A percentile compares a stretch with the other conserved stretches of the same genome.
Evolutionary conservation across 805 yeast species (phyloP).

Genomic region (Saccharomycopsis sp.): DNA sequence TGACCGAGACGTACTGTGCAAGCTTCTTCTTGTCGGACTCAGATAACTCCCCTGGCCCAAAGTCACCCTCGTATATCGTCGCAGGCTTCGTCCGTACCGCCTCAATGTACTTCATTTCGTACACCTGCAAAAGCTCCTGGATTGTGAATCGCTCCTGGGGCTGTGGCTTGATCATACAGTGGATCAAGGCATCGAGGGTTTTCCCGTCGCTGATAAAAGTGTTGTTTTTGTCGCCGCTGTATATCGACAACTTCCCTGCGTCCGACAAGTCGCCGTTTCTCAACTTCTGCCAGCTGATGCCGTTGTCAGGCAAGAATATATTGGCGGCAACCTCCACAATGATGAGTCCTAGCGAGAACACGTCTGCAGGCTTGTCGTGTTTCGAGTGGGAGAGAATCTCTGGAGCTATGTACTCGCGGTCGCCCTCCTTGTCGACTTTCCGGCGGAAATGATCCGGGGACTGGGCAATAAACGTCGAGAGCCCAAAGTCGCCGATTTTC

Average conservation of each 20-base stretch:
- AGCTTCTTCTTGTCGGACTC: not conserved
- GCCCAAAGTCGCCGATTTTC: slow-evolving; percentile 95
- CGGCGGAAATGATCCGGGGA: slow-evolving; percentile 6
- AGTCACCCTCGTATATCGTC: slow-evolving; percentile 91
- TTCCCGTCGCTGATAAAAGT: slow-evolving; percentile 45
- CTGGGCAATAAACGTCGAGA: slow-evolving; percentile 53
- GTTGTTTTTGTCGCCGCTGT: slow-evolving; percentile 41
- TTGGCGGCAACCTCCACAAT: slow-evolving; percentile 95
- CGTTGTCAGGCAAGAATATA: slow-evolving; percentile 90
- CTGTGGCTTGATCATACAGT: slow-evolving; percentile 83
- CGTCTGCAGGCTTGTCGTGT: slow-evolving; percentile 89
- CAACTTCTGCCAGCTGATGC: slow-evolving; percentile 92
- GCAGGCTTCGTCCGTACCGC: slow-evolving; percentile 84
- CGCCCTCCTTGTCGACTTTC: slow-evolving; percentile 87
- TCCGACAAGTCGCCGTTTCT: slow-evolving; percentile 94
- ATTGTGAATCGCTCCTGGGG: slow-evolving; percentile 79
- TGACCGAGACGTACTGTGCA: not conserved
- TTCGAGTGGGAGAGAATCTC: slow-evolving; percentile 78
- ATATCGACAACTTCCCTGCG: slow-evolving; percentile 76
- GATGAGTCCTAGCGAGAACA: slow-evolving; percentile 85
- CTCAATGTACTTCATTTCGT: slow-evolving; percentile 75
- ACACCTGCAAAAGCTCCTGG: slow-evolving; percentile 54
- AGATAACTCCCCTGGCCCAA: slow-evolving; percentile 50
- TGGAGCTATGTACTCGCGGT: slow-evolving; percentile 95
- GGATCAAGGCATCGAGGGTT: slow-evolving; percentile 69